Evolutionary conservation across 768 basidiomycete genomes (phyloP), one percentile per base, ranked within the genome.

Genomic region (Mycena chlorophos): DNA sequence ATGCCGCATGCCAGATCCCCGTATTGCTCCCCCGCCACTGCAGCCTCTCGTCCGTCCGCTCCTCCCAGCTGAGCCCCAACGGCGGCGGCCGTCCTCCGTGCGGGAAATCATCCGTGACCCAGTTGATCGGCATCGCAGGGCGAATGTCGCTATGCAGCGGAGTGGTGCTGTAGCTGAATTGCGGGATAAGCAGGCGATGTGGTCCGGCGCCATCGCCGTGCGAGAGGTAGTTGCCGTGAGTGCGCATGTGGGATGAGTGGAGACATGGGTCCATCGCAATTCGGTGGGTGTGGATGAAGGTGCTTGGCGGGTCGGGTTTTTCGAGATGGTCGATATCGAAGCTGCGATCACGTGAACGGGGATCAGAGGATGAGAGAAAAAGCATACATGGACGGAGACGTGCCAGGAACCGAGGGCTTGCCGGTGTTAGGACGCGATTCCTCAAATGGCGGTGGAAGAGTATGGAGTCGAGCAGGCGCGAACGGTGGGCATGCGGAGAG

Each of bases 11-110:
- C 66, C 69, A 75, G 1, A 83, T 86, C 23, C 89, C 88, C 3
- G 88, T 90, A 25, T 84, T 89, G 26, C 81, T 80, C 3, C 89
- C 89, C 22, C 89, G 72, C 89, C 89, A 91, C 49, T 82, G 75
- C 43, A 90, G 54, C 27, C 79, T 65, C 52, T 82, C 78, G 60
- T 87, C 79, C 1, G 65, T 54, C 69, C 85, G 87, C 49, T 78
- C 72, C 1, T 80, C 77, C 85, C 88, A 91, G 80, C 56, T 82
- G 73, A 5, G 60, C 56, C 22, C 70, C 1, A 51, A 39, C 40
- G 59, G 55, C 37, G 58, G 58, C 13, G 51, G 31, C 4, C 51
- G 51, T 3, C 55, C 58, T 13, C 56, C 58, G 22, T 30, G 61
- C 4, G 72, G 68, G 2, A 63, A 49, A 10, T 70, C 58, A 3